Percentiles rank a stretch among this genome's conserved stretches.
phyloP scores from a whole-genome alignment of 192 early-diverging fungal genomes.

The Coemansia sp. region DNA sequence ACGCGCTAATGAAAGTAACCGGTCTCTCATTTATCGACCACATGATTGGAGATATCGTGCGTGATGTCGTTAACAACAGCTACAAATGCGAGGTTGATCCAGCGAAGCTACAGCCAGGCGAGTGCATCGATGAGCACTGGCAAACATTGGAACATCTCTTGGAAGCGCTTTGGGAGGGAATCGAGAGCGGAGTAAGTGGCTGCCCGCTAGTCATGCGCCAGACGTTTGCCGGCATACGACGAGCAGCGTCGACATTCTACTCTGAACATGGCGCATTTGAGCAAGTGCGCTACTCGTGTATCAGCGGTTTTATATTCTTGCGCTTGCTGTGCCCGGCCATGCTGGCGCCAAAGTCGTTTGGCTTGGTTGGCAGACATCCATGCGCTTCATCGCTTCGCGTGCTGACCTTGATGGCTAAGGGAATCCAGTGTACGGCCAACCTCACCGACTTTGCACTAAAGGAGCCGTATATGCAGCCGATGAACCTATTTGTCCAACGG shows the following conservation, averaged over 20 bases:
- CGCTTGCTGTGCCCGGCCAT: conserved; percentile 73
- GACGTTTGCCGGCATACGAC: conserved; percentile 38
- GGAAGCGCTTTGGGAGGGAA: conserved; percentile 50
- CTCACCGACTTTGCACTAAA: conserved; percentile 63
- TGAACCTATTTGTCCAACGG: conserved; percentile 64
- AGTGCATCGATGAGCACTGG: conserved; percentile 51
- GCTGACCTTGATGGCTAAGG: conserved; percentile 71
- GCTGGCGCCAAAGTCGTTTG: conserved; percentile 67
- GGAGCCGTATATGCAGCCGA: conserved; percentile 68
- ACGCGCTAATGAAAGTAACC: conserved; percentile 69
- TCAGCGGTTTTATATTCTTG: conserved; percentile 72
- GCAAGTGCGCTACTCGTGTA: conserved; percentile 47
- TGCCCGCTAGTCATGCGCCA: conserved; percentile 50
- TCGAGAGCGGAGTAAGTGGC: conserved; percentile 39
- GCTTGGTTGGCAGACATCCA: conserved; percentile 64
- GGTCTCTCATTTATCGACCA: conserved; percentile 64
- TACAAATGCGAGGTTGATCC: conserved; percentile 69
- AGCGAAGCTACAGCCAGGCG: conserved; percentile 13
- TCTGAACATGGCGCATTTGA: conserved; percentile 6
- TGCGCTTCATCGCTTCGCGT: conserved; percentile 58
- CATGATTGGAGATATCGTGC: conserved; percentile 64
- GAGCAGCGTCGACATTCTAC: conserved; percentile 14
- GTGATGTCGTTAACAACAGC: conserved; percentile 53
- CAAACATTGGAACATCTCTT: conserved; percentile 50
- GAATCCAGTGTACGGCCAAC: conserved; percentile 69